Evolutionary conservation across 2,329 filamentous ascomycete species (phyloP).

Genomic region (Macrophomina tecta): DNA sequence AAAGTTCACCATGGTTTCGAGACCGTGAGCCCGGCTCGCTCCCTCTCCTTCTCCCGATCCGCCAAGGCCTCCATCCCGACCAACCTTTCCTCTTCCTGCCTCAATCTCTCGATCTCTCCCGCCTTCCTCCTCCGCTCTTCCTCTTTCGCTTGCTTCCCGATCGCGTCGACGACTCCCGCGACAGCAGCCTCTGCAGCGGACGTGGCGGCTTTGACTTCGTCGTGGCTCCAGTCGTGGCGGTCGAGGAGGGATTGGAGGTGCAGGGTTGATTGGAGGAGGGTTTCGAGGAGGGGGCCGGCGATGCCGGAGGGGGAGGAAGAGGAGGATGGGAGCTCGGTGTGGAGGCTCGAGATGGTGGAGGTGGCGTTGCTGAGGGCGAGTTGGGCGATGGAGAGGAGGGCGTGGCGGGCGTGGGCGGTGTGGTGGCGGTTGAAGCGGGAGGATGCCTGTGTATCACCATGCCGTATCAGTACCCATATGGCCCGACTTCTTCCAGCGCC

Average conservation of each 20-base stretch:
- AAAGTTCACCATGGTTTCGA: neutral
- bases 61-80: neutral
- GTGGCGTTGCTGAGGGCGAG: neutral
- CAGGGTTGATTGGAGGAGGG: neutral
- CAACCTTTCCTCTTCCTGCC: slow-evolving; percentile 6
- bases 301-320: neutral
- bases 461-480: neutral
- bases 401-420: neutral
- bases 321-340: neutral
- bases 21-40: neutral
- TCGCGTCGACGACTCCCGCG: neutral
- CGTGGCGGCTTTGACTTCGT: neutral
- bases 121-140: neutral
- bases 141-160: neutral
- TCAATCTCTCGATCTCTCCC: neutral
- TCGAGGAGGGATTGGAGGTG: neutral
- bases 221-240: neutral
- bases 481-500: no score
- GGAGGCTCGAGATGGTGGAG: neutral
- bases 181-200: neutral
- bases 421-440: neutral
- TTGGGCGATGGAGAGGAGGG: neutral
- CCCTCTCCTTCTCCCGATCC: neutral
- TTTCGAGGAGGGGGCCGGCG: neutral
- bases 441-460: neutral